Percentiles rank a stretch among this genome's conserved stretches.
These are phyloP conservation scores for Aspergillus conjunctus DNA, from an alignment of 495 filamentous ascomycete species.

Conservation along the genomic window DNA sequence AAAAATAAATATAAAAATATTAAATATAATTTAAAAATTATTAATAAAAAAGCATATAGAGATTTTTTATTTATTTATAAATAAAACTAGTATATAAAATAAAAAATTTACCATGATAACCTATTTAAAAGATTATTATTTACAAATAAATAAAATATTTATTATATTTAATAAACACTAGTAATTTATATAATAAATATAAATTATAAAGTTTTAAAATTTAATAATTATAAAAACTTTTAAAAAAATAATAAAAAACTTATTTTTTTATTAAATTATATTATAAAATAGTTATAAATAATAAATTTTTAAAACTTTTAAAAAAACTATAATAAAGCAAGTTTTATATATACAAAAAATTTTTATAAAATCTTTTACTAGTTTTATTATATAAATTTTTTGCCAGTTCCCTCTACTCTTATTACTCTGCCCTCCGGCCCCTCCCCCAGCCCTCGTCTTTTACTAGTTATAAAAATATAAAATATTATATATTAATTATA, in stretches of 20 bases:
- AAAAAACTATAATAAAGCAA: slow-evolving; percentile 5
- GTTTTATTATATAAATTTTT: slow-evolving; percentile 15
- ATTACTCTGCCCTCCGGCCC: background rate
- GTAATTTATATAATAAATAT: slow-evolving; percentile 19
- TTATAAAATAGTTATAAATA: slow-evolving; percentile 13
- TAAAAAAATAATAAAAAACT: background rate
- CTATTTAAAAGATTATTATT: too few species aligned
- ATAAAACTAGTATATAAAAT: too few species aligned
- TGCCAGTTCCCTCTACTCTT: background rate
- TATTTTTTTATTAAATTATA: background rate
- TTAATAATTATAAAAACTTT: slow-evolving; percentile 3
- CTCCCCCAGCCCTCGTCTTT: too few species aligned
- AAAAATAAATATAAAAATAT: slow-evolving; percentile 16
- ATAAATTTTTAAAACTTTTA: slow-evolving; percentile 17
- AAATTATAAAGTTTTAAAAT: background rate
- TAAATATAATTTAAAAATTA: too few species aligned
- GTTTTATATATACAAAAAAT: slow-evolving; percentile 7
- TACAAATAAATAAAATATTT: too few species aligned
- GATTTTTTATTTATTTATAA: too few species aligned
- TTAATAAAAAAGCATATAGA: too few species aligned
- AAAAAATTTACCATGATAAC: too few species aligned
- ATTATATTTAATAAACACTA: too few species aligned
- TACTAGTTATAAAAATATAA: too few species aligned
- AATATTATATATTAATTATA: background rate
- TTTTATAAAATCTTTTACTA: slow-evolving; percentile 2